phyloP scores from a whole-genome alignment of 371 early-diverging fungal genomes.

The Zancudomyces culisetae region DNA sequence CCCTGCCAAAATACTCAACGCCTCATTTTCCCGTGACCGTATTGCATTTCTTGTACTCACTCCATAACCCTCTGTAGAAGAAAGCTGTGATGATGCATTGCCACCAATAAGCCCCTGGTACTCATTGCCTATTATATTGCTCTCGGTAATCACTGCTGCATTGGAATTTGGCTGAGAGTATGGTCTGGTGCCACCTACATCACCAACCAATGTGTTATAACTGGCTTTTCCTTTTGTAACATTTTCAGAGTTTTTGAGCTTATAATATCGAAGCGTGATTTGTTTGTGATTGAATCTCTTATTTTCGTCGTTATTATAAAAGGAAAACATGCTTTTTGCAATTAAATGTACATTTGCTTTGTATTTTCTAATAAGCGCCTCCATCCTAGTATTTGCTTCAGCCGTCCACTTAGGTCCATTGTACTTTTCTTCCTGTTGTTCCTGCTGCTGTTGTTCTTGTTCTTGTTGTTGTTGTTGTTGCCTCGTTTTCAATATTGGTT shows the following conservation, averaged over 20 bases:
- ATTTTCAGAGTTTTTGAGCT: slow-evolving; percentile 30
- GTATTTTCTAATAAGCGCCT: slow-evolving; percentile 38
- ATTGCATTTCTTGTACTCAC: background rate
- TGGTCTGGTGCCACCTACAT: no score
- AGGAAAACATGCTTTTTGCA: background rate
- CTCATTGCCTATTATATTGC: background rate
- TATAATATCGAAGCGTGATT: slow-evolving; percentile 17
- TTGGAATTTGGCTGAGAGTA: no score
- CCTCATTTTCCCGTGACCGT: background rate
- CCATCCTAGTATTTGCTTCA: slow-evolving; percentile 38
- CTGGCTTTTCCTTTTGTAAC: no score
- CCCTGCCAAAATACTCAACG: no score
- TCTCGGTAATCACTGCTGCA: no score
- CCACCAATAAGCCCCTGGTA: background rate
- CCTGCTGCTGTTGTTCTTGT: no score
- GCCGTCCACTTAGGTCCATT: slow-evolving; percentile 35
- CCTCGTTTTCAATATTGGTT: background rate
- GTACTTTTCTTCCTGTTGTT: background rate
- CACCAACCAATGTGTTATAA: no score
- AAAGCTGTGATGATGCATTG: no score
- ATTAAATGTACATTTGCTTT: slow-evolving; percentile 52
- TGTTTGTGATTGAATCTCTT: slow-evolving; percentile 10
- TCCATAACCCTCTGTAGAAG: no score
- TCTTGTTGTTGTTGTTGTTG: no score
- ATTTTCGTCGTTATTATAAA: slow-evolving; percentile 6